Percentiles rank a stretch among this genome's conserved stretches.
phyloP scores from a whole-genome alignment of 345 rosid genomes.

The Lagerstroemia speciosa region DNA sequence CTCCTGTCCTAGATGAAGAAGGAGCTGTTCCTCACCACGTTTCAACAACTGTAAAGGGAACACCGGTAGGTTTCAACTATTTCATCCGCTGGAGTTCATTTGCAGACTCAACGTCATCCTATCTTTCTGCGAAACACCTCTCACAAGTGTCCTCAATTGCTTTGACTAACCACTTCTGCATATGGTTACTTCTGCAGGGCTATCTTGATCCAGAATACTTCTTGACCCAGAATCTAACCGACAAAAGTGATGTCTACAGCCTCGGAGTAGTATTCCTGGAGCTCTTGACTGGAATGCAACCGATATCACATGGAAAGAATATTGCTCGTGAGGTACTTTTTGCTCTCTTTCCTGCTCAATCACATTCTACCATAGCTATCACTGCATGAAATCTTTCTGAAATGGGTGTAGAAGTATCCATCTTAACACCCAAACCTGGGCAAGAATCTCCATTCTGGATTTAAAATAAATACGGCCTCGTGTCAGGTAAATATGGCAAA shows the following conservation, averaged over 20 bases:
- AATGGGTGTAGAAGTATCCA: too few species aligned
- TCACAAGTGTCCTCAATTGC: not conserved
- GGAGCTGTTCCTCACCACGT: slow-evolving; percentile 55
- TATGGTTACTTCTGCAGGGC: slow-evolving; percentile 38
- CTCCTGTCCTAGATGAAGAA: slow-evolving; percentile 59
- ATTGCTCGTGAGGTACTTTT: slow-evolving; percentile 73
- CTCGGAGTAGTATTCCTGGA: slow-evolving; percentile 87
- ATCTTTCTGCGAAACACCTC: not conserved
- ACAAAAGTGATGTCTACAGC: slow-evolving; percentile 92
- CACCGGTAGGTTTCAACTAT: slow-evolving; percentile 40
- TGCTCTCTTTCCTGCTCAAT: not conserved
- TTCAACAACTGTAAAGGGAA: slow-evolving; percentile 66
- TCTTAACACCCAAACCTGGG: too few species aligned
- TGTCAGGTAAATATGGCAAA: slow-evolving; percentile 50
- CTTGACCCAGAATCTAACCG: slow-evolving; percentile 78
- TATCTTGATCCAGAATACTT: slow-evolving; percentile 95
- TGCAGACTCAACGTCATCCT: not conserved
- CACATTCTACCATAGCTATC: too few species aligned
- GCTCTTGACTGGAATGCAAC: slow-evolving; percentile 86
- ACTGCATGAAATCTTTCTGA: too few species aligned
- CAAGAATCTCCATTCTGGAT: too few species aligned
- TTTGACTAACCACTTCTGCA: not conserved
- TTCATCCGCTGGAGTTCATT: not conserved
- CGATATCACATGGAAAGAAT: slow-evolving; percentile 81
- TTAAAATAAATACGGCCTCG: too few species aligned